phyloP scores from a whole-genome alignment of 176 grass and related monocot genomes.

The Carex pumila region DNA sequence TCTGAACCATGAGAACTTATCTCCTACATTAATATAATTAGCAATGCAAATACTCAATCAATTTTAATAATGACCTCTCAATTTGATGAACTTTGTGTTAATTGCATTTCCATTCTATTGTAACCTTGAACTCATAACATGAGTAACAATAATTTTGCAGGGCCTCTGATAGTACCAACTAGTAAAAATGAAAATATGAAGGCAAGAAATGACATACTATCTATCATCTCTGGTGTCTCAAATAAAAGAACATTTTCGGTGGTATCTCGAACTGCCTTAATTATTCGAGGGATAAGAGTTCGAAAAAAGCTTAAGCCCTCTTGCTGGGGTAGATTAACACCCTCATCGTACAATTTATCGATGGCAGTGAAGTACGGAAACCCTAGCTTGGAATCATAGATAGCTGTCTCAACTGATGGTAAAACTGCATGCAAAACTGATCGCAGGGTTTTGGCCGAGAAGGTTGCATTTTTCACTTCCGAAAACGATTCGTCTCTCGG shows the following conservation, averaged over 20 bases:
- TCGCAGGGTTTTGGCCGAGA: constrained; percentile 45
- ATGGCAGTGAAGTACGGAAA: constrained; percentile 87
- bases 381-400: constrained; percentile 19
- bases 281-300: constrained; percentile 35
- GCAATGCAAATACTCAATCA: not conserved
- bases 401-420: constrained; percentile 35
- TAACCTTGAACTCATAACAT: not conserved
- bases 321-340: constrained; percentile 37
- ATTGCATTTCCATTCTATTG: not conserved
- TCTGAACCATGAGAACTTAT: constrained; percentile 70
- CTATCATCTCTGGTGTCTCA: constrained; percentile 59
- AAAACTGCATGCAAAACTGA: constrained; percentile 48
- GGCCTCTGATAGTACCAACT: not conserved
- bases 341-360: constrained; percentile 55
- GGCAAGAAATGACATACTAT: constrained; percentile 28
- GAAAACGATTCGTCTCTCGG: constrained; percentile 79
- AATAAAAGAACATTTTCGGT: constrained; percentile 65
- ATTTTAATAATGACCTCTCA: not conserved
- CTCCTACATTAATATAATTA: constrained; percentile 39
- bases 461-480: constrained; percentile 53
- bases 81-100: not conserved
- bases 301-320: not conserved
- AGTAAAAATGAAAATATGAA: not conserved
- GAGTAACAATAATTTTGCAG: not conserved
- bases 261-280: constrained; percentile 42